Conservation (phyloP, 2,329 filamentous ascomycete species). For the Botrytis cinerea region DNA sequence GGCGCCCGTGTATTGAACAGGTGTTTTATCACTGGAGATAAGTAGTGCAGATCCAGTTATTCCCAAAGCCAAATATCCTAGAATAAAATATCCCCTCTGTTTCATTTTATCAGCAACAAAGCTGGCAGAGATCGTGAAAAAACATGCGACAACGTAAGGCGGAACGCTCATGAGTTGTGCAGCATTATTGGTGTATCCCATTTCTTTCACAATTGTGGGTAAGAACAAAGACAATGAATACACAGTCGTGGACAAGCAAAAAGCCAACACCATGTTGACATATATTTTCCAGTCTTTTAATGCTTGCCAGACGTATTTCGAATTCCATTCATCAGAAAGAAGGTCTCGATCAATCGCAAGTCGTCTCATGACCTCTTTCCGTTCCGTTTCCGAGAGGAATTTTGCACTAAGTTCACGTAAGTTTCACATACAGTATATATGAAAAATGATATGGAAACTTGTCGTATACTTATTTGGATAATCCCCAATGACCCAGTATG, state of each 20-base stretch:
- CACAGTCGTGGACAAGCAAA: slow-evolving; percentile 57
- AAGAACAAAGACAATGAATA: slow-evolving; percentile 49
- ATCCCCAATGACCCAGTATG: slow-evolving; percentile 57
- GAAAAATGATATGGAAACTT: neutral
- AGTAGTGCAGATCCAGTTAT: slow-evolving; percentile 79
- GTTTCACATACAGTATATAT: neutral
- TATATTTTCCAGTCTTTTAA: slow-evolving; percentile 57
- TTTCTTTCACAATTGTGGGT: slow-evolving; percentile 48
- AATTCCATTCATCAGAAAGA: slow-evolving; percentile 63
- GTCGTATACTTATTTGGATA: slow-evolving; percentile 51
- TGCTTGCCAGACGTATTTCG: slow-evolving; percentile 59
- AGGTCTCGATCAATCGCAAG: slow-evolving; percentile 70
- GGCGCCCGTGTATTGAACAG: slow-evolving; percentile 76
- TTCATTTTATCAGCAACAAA: slow-evolving; percentile 73
- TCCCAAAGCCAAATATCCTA: slow-evolving; percentile 65
- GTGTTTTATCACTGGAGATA: slow-evolving; percentile 60
- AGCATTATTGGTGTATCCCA: slow-evolving; percentile 57
- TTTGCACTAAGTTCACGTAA: slow-evolving; percentile 47
- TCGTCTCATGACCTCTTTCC: slow-evolving; percentile 63
- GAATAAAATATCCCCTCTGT: slow-evolving; percentile 69
- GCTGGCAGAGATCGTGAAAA: slow-evolving; percentile 67
- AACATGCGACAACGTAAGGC: slow-evolving; percentile 63
- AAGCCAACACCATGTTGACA: slow-evolving; percentile 53
- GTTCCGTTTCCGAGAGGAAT: slow-evolving; percentile 51
- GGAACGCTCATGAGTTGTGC: slow-evolving; percentile 52